These are phyloP conservation scores for Coccomyxa subellipsoidea DNA, from an alignment of 163 green algal species.

Conservation along the genomic window DNA sequence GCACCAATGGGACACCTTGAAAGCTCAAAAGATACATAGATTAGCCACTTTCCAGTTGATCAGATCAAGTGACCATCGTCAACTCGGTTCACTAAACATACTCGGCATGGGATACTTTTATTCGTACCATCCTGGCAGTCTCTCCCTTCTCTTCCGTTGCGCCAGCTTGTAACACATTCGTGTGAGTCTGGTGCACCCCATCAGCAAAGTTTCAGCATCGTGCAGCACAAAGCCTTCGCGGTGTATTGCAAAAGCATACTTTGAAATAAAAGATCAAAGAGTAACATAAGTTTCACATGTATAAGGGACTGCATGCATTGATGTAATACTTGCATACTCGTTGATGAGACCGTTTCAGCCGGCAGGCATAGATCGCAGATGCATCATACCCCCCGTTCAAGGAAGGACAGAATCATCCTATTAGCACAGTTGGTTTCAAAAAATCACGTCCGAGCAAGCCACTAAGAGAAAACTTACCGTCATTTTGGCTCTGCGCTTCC, in stretches of 20 bases:
- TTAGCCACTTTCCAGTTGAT: background rate
- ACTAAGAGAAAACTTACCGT: background rate
- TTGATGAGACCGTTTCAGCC: background rate
- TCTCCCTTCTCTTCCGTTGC: slow-evolving; percentile 89
- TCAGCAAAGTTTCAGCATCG: background rate
- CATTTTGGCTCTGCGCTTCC: background rate
- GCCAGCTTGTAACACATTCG: slow-evolving; percentile 67
- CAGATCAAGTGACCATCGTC: background rate
- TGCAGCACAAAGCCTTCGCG: no score
- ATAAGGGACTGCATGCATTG: no score
- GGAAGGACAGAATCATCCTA: no score
- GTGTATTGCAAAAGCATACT: no score
- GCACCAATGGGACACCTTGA: background rate
- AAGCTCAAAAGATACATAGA: background rate
- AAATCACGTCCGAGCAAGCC: no score
- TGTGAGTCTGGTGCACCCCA: background rate
- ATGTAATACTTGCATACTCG: background rate
- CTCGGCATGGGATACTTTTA: background rate
- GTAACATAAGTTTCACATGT: background rate
- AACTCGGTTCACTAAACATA: no score
- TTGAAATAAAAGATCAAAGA: background rate
- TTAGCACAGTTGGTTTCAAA: no score
- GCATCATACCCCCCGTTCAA: no score
- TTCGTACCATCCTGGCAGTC: slow-evolving; percentile 81
- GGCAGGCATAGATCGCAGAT: background rate